Percentiles rank a stretch among this genome's conserved stretches.
phyloP scores from a whole-genome alignment of 345 rosid genomes.

The Brassica juncea region DNA sequence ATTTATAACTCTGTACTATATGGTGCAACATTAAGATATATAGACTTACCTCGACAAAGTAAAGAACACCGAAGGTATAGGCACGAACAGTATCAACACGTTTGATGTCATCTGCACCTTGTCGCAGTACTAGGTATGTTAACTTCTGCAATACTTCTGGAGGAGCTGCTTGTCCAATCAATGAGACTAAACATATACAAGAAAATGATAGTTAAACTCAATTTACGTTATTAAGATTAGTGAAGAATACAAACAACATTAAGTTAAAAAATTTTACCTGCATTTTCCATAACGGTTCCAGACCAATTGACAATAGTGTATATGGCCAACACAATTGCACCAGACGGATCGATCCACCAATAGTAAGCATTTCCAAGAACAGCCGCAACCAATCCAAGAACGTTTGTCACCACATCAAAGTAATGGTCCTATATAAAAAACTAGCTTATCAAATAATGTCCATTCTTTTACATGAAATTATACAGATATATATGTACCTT shows the following conservation, averaged over 20 bases:
- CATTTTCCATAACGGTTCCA: slow-evolving; percentile 86
- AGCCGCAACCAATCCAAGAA: slow-evolving; percentile 80
- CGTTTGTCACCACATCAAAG: slow-evolving; percentile 83
- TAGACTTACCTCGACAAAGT: slow-evolving; percentile 81
- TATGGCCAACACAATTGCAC: slow-evolving; percentile 78
- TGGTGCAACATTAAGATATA: background rate
- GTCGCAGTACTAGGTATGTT: slow-evolving; percentile 72
- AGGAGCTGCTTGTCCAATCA: slow-evolving; percentile 88
- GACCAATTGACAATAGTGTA: slow-evolving; percentile 91
- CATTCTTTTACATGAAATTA: slow-evolving; percentile 13
- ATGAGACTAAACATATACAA: slow-evolving; percentile 54
- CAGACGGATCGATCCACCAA: slow-evolving; percentile 95
- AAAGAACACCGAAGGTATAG: slow-evolving; percentile 87
- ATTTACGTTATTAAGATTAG: background rate
- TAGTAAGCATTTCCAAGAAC: slow-evolving; percentile 67
- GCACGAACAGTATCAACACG: slow-evolving; percentile 91
- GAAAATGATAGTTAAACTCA: background rate
- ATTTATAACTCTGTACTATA: background rate
- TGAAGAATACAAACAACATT: background rate
- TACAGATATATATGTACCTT: slow-evolving; percentile 48
- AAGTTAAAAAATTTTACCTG: slow-evolving; percentile 46
- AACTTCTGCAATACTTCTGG: slow-evolving; percentile 79
- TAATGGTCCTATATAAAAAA: slow-evolving; percentile 72
- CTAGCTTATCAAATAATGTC: background rate
- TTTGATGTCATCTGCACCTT: slow-evolving; percentile 57